Percentiles rank a stretch among this genome's conserved stretches.
Conservation (phyloP, 1,284 basidiomycete species). For the Apiotrichum gracile region DNA sequence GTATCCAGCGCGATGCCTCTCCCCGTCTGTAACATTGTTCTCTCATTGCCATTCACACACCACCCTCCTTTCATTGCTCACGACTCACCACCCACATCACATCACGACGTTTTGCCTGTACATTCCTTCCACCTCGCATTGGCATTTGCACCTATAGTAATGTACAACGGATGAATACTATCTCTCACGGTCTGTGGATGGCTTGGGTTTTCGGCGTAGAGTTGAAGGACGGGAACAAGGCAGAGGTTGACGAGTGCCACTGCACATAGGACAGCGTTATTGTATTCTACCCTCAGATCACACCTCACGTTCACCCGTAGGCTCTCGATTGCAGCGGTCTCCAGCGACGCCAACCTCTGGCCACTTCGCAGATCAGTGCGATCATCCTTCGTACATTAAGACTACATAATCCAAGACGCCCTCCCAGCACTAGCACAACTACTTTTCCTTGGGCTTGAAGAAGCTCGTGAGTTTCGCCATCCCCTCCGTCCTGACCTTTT, state of each 20-base stretch:
- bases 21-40: background rate
- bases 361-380: background rate
- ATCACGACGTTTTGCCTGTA: background rate
- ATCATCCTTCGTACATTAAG: no score
- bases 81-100: background rate
- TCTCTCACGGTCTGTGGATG: no score
- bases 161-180: no score
- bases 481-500: slow-evolving; percentile 41
- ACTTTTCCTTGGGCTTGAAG: slow-evolving; percentile 38
- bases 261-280: no score
- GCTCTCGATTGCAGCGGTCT: no score
- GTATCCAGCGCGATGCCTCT: background rate
- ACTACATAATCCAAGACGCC: no score
- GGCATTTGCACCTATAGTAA: background rate
- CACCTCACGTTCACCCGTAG: no score
- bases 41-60: background rate
- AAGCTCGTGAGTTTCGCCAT: slow-evolving; percentile 45
- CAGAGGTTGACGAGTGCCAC: no score
- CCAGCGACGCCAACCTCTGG: background rate
- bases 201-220: no score
- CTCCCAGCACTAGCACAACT: no score
- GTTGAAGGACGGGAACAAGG: no score
- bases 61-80: background rate
- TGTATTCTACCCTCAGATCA: no score
- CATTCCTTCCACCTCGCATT: background rate